Evolutionary conservation across 371 early-diverging fungal species (phyloP).

Genomic region (Mucor plumbeus): DNA sequence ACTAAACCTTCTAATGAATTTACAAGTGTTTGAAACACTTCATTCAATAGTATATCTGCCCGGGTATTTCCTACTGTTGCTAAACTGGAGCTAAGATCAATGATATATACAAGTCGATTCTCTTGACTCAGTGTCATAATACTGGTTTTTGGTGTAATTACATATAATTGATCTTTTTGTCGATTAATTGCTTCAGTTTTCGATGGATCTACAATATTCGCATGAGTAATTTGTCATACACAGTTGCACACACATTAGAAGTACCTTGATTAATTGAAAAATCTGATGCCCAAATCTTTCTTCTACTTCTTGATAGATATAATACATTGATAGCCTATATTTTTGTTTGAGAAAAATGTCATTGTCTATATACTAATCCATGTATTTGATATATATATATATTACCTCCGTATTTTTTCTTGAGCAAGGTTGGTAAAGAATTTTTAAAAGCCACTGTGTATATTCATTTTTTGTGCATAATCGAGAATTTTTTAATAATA

Average conservation of each 20-base stretch:
- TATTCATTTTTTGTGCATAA: slow-evolving; percentile 53
- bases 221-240: background rate
- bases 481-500: slow-evolving; percentile 42
- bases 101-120: slow-evolving; percentile 73
- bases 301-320: slow-evolving; percentile 46
- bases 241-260: background rate
- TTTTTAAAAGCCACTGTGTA: slow-evolving; percentile 51
- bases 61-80: slow-evolving; percentile 69
- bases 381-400: background rate
- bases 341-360: no score
- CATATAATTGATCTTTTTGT: slow-evolving; percentile 36
- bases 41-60: slow-evolving; percentile 57
- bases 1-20: slow-evolving; percentile 50
- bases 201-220: slow-evolving; percentile 1
- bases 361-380: background rate
- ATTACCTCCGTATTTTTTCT: slow-evolving; percentile 43
- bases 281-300: slow-evolving; percentile 46
- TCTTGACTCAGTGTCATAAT: slow-evolving; percentile 64
- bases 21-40: slow-evolving; percentile 63
- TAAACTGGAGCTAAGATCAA: slow-evolving; percentile 78
- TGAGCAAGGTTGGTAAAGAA: slow-evolving; percentile 46
- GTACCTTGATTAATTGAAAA: slow-evolving; percentile 33
- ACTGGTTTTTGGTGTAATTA: slow-evolving; percentile 70
- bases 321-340: slow-evolving; percentile 37
- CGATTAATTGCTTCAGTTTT: slow-evolving; percentile 11